Evolutionary conservation across 257 asterid genomes (phyloP), one percentile per base, ranked within the genome.

Genomic region (Solanum corneliomulleri): DNA sequence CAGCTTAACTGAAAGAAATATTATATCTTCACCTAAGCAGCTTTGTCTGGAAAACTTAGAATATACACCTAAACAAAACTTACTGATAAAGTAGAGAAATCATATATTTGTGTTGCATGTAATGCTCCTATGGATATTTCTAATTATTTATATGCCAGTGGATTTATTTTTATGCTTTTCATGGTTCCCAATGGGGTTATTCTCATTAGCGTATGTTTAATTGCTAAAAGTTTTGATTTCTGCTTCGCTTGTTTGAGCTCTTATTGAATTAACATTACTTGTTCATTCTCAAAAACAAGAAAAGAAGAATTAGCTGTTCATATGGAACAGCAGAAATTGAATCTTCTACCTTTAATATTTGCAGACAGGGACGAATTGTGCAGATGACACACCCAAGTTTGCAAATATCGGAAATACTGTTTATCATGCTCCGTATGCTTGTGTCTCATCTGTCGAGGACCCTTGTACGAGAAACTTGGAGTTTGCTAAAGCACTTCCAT

Each of bases 371-470:
- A 82, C 88, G 35, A 85, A 87, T 89, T 85, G 87, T 71, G 83
- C 91, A 18, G 92, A 86, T 91, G 95, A 90, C 80, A 88, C 92
- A 71, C 90, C 91, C 82, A 89, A 89, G 83, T 60, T 41, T 81
- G 68, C 87, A 42, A 69, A 86, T 89, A 77, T 42, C 16, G 85
- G 86, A 68, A 74, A 89, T 75, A 86, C 90, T 45, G 94, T 92
- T 78, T 92, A 93, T 88, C 88, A 58, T 82, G 96, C 94, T 85
- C 95, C 98, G 35, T 69, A 92, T 91, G 99, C 97, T 82, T 95
- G 92, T 20, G 88, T 83, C 86, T 91, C 99, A 85, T 95, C 98
- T 56, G 49, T 91, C 87, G 98, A 93, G 89, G 96, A 91, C 88
- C 93, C 94, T 90, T 89, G 90, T 91, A 91, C 94, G 83, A 86